A percentile compares a stretch with the other conserved stretches of the same genome.
Conservation (phyloP, 768 basidiomycete species). For the Lactifluus volemus region DNA sequence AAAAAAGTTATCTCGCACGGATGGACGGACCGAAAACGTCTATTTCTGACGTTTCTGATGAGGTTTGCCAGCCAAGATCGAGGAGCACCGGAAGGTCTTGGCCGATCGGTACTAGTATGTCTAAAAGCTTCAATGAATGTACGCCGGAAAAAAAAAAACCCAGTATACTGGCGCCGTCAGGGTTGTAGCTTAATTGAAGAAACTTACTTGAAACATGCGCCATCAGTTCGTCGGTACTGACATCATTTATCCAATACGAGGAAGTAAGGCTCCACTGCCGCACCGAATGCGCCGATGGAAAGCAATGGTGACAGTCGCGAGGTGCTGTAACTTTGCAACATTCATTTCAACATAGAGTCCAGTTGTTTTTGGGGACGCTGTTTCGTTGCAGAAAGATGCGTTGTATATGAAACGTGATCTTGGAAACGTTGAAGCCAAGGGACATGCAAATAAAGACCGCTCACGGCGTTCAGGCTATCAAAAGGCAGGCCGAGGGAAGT, state of each 20-base stretch:
- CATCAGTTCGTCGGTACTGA: not conserved
- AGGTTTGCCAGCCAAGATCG: not conserved
- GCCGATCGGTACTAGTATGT: not conserved
- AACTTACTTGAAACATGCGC: not conserved
- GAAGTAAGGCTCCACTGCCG: not conserved
- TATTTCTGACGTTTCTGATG: not conserved
- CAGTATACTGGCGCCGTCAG: not conserved
- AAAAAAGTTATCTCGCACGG: not conserved
- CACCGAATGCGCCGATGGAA: conserved; percentile 5
- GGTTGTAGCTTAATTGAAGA: not conserved
- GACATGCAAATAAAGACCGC: not conserved
- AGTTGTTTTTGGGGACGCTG: not conserved
- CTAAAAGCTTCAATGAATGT: not conserved
- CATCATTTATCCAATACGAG: not conserved
- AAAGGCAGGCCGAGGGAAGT: not conserved
- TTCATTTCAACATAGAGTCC: not conserved
- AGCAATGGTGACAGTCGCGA: not conserved
- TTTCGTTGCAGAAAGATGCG: not conserved
- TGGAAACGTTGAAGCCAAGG: too few species aligned
- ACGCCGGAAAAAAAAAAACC: too few species aligned
- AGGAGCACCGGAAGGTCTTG: not conserved
- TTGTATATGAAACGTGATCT: not conserved
- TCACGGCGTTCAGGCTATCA: not conserved
- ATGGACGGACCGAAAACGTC: not conserved
- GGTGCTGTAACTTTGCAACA: not conserved